These are phyloP conservation scores for Phytopythium boreale DNA, from an alignment of 352 stramenopile genomes.

Conservation along the genomic window DNA sequence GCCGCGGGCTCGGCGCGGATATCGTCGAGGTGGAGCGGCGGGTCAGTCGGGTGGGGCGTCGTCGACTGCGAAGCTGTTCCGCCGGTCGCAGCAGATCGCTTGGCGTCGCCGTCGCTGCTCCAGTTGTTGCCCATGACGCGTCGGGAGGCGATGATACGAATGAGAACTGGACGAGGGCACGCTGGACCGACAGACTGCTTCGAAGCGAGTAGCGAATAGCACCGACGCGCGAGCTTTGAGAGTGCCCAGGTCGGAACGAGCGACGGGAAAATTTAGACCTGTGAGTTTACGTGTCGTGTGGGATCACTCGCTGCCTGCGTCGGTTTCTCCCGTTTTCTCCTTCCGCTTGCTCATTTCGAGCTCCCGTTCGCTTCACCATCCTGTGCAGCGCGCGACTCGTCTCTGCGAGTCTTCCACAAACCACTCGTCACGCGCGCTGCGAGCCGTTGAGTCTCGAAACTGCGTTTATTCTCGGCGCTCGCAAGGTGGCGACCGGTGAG, in stretches of 20 bases:
- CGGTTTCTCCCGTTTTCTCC: background rate
- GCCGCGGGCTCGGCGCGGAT: constrained; percentile 34
- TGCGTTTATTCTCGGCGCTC: constrained; percentile 2
- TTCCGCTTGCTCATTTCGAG: background rate
- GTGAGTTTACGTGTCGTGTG: background rate
- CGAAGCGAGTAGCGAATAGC: too few relatives aligned
- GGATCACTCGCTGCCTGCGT: background rate
- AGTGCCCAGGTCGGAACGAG: background rate
- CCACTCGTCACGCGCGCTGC: background rate
- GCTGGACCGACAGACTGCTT: background rate
- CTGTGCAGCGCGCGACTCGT: background rate
- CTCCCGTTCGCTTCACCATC: background rate
- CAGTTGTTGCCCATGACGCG: background rate
- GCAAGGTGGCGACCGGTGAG: background rate
- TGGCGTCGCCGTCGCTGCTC: background rate
- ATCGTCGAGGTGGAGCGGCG: constrained; percentile 52
- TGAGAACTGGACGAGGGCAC: background rate
- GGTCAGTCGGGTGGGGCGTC: background rate
- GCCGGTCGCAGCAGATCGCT: background rate
- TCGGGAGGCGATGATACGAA: background rate
- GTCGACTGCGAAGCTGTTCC: background rate
- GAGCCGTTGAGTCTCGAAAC: background rate
- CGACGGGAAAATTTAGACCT: background rate
- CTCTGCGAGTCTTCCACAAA: background rate
- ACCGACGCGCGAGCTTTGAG: background rate